Conservation (phyloP, 2,329 filamentous ascomycete species). For the Fusarium dimerum region DNA sequence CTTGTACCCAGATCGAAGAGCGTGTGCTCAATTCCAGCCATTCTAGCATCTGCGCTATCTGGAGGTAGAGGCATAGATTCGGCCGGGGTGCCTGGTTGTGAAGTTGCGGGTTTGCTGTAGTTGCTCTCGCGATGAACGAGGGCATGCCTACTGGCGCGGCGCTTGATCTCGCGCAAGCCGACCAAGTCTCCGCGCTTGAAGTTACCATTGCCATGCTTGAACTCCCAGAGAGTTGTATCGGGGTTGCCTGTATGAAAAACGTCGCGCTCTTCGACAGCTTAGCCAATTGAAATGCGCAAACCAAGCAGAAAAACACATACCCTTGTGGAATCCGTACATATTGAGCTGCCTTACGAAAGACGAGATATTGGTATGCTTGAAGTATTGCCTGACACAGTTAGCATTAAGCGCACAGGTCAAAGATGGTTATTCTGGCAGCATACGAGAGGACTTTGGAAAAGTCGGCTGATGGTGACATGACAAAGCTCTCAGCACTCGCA, state of each 20-base stretch:
- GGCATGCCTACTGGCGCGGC: conserved; percentile 87
- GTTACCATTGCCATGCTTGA: conserved; percentile 95
- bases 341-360: conserved; percentile 97
- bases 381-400: conserved; percentile 76
- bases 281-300: neutral
- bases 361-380: conserved; percentile 99
- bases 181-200: conserved; percentile 95
- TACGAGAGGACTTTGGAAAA: conserved; percentile 98
- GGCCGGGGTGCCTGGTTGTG: conserved; percentile 81
- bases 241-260: conserved; percentile 95
- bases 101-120: conserved; percentile 70
- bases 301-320: conserved; percentile 45
- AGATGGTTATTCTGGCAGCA: conserved; percentile 40
- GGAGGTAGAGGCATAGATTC: conserved; percentile 72
- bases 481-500: conserved; percentile 89
- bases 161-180: conserved; percentile 91
- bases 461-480: conserved; percentile 96
- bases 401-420: neutral
- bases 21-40: conserved; percentile 76
- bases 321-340: conserved; percentile 99
- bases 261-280: conserved; percentile 73
- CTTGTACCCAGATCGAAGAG: conserved; percentile 78
- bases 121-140: conserved; percentile 92
- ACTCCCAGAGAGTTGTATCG: conserved; percentile 95
- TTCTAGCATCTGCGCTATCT: conserved; percentile 74